phyloP scores from a whole-genome alignment of 2,329 filamentous ascomycete species.

The Aspergillus phoenicis region DNA sequence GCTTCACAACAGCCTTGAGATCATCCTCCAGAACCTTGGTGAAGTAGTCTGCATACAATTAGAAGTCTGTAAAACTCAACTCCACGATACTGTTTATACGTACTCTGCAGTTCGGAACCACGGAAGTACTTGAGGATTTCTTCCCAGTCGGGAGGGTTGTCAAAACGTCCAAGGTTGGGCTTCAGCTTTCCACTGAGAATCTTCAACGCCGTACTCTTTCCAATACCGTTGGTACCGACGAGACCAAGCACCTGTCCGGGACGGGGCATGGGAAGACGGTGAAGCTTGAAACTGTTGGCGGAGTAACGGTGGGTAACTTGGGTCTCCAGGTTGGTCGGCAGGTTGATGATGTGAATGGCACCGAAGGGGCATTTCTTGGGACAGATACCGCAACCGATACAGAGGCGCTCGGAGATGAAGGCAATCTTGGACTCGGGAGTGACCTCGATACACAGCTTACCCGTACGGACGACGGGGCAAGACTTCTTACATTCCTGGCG shows the following conservation, averaged over 20 bases:
- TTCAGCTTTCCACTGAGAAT: conserved; percentile 98
- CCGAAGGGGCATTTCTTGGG: conserved; percentile 99
- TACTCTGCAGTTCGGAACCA: conserved; percentile 95
- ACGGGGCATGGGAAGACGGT: conserved; percentile 91
- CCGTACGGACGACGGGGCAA: conserved; percentile 93
- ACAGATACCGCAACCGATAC: conserved; percentile 99
- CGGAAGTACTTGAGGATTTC: conserved; percentile 98
- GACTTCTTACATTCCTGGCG: conserved; percentile 99
- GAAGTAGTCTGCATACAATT: conserved; percentile 75
- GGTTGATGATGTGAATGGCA: conserved; percentile 99
- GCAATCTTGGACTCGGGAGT: conserved; percentile 84
- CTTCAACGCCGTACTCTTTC: conserved; percentile 99
- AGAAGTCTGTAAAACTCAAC: not conserved
- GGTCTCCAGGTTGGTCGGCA: conserved; percentile 98
- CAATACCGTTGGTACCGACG: conserved; percentile 99
- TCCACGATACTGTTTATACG: conserved; percentile 35
- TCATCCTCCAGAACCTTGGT: conserved; percentile 97
- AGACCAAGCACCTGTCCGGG: conserved; percentile 94
- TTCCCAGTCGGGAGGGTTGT: conserved; percentile 98
- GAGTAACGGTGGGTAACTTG: conserved; percentile 98
- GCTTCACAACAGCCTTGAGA: conserved; percentile 96
- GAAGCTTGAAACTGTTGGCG: conserved; percentile 99
- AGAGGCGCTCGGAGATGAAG: conserved; percentile 94
- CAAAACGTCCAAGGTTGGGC: conserved; percentile 91
- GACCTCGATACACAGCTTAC: conserved; percentile 98